Conservation (phyloP, 225 moss, liverwort and hornwort genomes). For the Sphagnum tenellum region DNA sequence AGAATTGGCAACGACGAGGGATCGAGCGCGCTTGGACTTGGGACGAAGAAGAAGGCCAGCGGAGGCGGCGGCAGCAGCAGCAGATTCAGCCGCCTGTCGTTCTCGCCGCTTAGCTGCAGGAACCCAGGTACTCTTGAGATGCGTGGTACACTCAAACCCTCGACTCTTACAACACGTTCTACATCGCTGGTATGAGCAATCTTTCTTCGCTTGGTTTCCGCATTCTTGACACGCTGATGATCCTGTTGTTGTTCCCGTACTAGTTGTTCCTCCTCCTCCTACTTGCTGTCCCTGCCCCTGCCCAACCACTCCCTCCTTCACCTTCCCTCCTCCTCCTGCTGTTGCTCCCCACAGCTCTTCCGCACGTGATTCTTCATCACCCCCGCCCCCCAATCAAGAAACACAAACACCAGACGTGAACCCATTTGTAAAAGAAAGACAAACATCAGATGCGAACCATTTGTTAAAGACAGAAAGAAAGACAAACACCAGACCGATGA, state of each 20-base stretch:
- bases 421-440: too few species aligned
- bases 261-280: too few species aligned
- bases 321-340: slow-evolving; percentile 4
- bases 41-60: slow-evolving; percentile 62
- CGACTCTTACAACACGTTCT: slow-evolving; percentile 95
- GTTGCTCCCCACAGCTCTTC: slow-evolving; percentile 7
- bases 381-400: too few species aligned
- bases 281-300: too few species aligned
- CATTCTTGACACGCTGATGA: slow-evolving; percentile 89
- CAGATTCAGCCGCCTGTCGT: slow-evolving; percentile 90
- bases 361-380: not conserved
- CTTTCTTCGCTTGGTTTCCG: slow-evolving; percentile 97
- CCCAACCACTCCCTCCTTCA: slow-evolving; percentile 11
- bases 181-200: slow-evolving; percentile 82
- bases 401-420: too few species aligned
- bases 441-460: too few species aligned
- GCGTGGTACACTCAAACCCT: slow-evolving; percentile 89
- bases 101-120: slow-evolving; percentile 96
- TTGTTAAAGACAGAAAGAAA: too few species aligned
- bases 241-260: slow-evolving; percentile 10
- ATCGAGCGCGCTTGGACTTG: slow-evolving; percentile 80
- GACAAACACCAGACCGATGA: too few species aligned
- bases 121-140: slow-evolving; percentile 97
- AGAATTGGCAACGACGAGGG: slow-evolving; percentile 62
- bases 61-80: slow-evolving; percentile 59